Percentiles rank a stretch among this genome's conserved stretches.
Evolutionary conservation across 1,284 basidiomycete species (phyloP).

Genomic region (Sphagnurus paluster): DNA sequence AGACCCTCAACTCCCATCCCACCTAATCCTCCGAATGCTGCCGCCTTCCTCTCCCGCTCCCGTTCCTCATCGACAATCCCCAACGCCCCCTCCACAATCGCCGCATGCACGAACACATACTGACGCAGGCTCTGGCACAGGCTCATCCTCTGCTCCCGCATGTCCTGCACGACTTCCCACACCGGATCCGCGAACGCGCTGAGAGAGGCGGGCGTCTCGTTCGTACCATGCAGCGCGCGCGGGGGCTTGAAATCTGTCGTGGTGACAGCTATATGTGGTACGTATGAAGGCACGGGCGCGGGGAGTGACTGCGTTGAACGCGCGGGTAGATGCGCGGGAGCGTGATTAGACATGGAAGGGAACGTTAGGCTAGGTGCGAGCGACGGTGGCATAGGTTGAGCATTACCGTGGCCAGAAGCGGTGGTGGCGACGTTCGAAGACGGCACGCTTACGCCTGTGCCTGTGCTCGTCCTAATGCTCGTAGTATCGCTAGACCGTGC

Average conservation of each 20-base stretch:
- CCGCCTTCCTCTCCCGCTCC: conserved; percentile 33
- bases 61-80: conserved; percentile 77
- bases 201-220: conserved; percentile 54
- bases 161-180: conserved; percentile 77
- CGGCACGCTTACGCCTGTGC: no score
- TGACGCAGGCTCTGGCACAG: conserved; percentile 87
- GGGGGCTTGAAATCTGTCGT: conserved; percentile 58
- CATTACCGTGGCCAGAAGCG: no score
- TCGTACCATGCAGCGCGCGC: conserved; percentile 50
- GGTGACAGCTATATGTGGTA: no score
- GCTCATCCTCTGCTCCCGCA: conserved; percentile 91
- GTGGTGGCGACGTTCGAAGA: no score
- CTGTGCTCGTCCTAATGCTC: no score
- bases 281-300: no score
- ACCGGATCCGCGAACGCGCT: conserved; percentile 73
- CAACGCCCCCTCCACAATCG: conserved; percentile 80
- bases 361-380: no score
- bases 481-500: neutral
- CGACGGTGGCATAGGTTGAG: no score
- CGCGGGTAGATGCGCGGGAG: no score
- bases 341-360: no score
- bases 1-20: neutral
- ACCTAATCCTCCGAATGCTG: conserved; percentile 13
- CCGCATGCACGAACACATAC: conserved; percentile 88
- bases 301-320: no score